A percentile compares a stretch with the other conserved stretches of the same genome.
phyloP scores from a whole-genome alignment of 169 alveolate genomes.

The Cryptosporidium baileyi region DNA sequence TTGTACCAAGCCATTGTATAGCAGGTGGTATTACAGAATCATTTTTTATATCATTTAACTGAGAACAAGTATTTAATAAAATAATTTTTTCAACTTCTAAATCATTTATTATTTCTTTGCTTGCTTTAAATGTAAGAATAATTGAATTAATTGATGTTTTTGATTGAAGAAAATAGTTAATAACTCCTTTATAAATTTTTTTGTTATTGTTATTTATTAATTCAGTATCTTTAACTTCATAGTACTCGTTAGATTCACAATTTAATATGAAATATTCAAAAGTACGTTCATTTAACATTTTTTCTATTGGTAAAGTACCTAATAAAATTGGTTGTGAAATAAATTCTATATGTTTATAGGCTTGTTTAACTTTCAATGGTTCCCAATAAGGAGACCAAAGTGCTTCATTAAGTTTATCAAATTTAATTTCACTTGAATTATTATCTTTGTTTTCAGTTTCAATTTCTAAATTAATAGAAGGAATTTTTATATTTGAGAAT shows the following conservation, averaged over 20 bases:
- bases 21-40: constrained; percentile 51
- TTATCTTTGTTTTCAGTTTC: neutral
- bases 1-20: constrained; percentile 43
- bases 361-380: constrained; percentile 8
- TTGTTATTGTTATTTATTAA: neutral
- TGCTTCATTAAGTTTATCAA: constrained; percentile 41
- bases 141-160: constrained; percentile 21
- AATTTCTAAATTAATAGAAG: neutral
- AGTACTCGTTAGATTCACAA: neutral
- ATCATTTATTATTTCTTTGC: neutral
- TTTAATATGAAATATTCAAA: neutral
- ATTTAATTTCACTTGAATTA: neutral
- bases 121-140: constrained; percentile 20
- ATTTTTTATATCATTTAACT: neutral
- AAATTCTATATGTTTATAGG: constrained; percentile 5
- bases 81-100: neutral
- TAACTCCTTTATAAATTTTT: neutral
- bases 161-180: constrained; percentile 2
- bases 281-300: neutral
- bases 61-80: constrained; percentile 23
- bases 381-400: constrained; percentile 71
- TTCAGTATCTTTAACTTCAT: neutral
- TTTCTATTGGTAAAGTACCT: constrained; percentile 34
- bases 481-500: constrained; percentile 41
- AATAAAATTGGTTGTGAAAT: constrained; percentile 25